A percentile compares a stretch with the other conserved stretches of the same genome.
These are phyloP conservation scores for Yamagishiella unicocca DNA, from an alignment of 139 green algal species.

Conservation along the genomic window DNA sequence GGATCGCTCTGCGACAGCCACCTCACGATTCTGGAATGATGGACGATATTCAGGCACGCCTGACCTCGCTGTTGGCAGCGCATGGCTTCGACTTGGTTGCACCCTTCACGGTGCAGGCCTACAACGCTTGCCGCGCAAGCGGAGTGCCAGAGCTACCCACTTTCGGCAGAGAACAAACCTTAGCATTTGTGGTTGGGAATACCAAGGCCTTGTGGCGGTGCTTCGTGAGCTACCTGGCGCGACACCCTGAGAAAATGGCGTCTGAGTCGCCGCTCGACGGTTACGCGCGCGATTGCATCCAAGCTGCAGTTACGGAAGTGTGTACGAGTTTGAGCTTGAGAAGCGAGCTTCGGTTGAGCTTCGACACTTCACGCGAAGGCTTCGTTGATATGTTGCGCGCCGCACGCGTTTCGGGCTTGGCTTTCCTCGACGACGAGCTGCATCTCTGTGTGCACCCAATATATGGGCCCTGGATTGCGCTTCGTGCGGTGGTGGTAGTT, in stretches of 20 bases:
- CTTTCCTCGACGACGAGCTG: constrained; percentile 1
- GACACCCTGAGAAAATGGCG: background rate
- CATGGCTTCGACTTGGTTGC: background rate
- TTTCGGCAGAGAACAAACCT: background rate
- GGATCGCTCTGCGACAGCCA: background rate
- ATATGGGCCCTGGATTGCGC: constrained; percentile 27
- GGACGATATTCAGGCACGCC: background rate
- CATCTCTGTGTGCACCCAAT: background rate
- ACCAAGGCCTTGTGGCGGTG: constrained; percentile 3
- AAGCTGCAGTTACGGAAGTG: background rate
- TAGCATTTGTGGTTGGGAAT: constrained; percentile 9
- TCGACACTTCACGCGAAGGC: background rate
- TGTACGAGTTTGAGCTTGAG: background rate
- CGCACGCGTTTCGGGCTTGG: background rate
- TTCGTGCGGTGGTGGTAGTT: background rate
- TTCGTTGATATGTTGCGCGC: constrained; percentile 30
- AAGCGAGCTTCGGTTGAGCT: background rate
- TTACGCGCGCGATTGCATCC: background rate
- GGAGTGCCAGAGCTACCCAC: background rate
- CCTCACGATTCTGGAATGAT: background rate
- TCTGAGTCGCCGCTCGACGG: background rate
- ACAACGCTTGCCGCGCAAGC: background rate
- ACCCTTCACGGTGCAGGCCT: background rate
- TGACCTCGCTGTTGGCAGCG: background rate
- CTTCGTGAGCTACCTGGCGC: background rate